These are phyloP conservation scores for Diaporthe capsici DNA, from an alignment of 2,329 filamentous ascomycete genomes.

Conservation along the genomic window DNA sequence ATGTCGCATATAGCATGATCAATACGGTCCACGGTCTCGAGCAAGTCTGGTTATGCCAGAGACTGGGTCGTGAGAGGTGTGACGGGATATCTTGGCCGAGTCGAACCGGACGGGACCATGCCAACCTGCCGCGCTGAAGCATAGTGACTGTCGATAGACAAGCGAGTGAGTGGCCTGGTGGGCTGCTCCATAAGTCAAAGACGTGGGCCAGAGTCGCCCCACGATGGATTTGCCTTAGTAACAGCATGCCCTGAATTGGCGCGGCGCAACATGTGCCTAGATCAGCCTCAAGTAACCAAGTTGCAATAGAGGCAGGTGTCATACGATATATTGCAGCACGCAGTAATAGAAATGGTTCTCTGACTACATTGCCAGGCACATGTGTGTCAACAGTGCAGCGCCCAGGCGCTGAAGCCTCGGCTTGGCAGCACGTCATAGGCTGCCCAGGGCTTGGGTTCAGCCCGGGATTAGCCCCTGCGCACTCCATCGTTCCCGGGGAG, in stretches of 20 bases:
- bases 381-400: conserved; percentile 2
- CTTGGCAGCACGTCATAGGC: conserved; percentile 35
- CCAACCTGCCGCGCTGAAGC: neutral
- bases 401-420: conserved; percentile 8
- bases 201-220: neutral
- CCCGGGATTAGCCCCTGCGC: conserved; percentile 35
- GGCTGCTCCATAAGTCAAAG: neutral
- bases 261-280: neutral
- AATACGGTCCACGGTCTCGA: neutral
- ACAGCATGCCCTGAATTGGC: neutral
- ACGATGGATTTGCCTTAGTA: neutral
- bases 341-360: neutral
- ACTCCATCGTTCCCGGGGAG: neutral
- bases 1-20: conserved; percentile 30
- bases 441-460: conserved; percentile 7
- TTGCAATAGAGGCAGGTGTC: neutral
- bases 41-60: neutral
- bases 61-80: neutral
- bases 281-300: neutral
- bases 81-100: neutral
- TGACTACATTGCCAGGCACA: neutral
- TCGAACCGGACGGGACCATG: neutral
- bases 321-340: neutral
- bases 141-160: neutral
- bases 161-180: neutral